A percentile compares a stretch with the other conserved stretches of the same genome.
Evolutionary conservation across 139 green algal species (phyloP).

Genomic region (Coelastrella sp.): DNA sequence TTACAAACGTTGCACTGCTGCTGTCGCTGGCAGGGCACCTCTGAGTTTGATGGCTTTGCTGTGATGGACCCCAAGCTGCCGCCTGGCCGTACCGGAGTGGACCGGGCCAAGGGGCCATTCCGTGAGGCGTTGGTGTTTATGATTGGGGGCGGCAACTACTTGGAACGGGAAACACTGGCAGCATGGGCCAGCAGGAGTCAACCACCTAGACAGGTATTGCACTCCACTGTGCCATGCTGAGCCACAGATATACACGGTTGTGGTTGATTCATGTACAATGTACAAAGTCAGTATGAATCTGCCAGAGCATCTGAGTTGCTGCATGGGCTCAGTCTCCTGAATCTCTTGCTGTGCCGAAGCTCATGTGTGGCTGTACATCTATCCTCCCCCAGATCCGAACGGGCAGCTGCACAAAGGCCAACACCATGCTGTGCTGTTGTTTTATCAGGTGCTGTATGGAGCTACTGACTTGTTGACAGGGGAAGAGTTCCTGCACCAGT

Average conservation of each 20-base stretch:
- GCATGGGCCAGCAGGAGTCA: constrained; percentile 67
- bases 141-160: constrained; percentile 97
- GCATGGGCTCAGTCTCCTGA: not conserved
- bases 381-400: no score
- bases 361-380: not conserved
- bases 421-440: not conserved
- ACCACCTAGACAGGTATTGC: constrained; percentile 33
- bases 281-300: not conserved
- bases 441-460: constrained; percentile 90
- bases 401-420: not conserved
- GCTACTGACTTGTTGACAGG: constrained; percentile 91
- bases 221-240: not conserved
- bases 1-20: not conserved
- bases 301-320: not conserved
- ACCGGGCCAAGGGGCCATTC: constrained; percentile 29
- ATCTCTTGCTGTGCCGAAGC: not conserved
- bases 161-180: constrained; percentile 87
- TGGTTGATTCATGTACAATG: not conserved
- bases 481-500: constrained; percentile 81
- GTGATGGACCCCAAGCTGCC: constrained; percentile 91
- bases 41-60: constrained; percentile 83
- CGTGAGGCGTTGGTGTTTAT: constrained; percentile 96
- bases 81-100: constrained; percentile 42
- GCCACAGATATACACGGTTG: not conserved
- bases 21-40: constrained; percentile 5